Base-by-base conservation (phyloP, 352 stramenopile genomes). In the Salisapilia sapeloensis region DNA sequence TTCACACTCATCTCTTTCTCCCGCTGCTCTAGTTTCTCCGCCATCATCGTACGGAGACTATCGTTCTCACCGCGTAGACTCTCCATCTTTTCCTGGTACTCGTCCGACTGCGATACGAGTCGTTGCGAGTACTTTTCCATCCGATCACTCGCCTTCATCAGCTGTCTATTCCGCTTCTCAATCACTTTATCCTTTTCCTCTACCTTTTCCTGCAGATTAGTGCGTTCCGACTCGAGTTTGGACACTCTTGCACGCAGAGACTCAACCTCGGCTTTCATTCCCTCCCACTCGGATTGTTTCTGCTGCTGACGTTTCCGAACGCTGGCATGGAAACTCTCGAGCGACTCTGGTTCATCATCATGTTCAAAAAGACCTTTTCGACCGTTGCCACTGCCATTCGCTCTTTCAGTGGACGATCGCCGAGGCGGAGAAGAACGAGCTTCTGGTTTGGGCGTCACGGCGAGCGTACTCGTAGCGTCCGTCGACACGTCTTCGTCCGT, bases 141-240 rank as follows among this genome's bases (percentile, higher is more conserved):
- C 32, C 58, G 63, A 17, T 87, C 72, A 24, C 69, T 87, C 6
- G 65, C 69, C 42, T 87, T 87, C 38, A 84, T 76, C 9, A 87
- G 39, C 33, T 87, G 72, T 37, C 80, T 80, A 52, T 82, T 87
- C 44, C 72, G 69, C 51, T 87, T 87, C 40, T 87, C 72, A 29
- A 87, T 78, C 24, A 84, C 76, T 42, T 81, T 69, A 6, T 67
- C 53, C 32, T 78, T 81, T 33, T 71, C 58, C 26, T 56, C 60
- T n/a, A 36, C 48, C 6, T 54, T 48, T 4, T 40, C 21, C 21
- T 14, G 24, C 0, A 81, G 42, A n/a, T n/a, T n/a, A n/a, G n/a
- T n/a, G n/a, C n/a, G n/a, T 34, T 45, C 43, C n/a, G 28, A 44
- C 26, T 69, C 60, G 3, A 80, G 30, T 8, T 63, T 46, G 6